These are phyloP conservation scores for Plasmodium gonderi DNA, from an alignment of 169 alveolate genomes.

Conservation along the genomic window DNA sequence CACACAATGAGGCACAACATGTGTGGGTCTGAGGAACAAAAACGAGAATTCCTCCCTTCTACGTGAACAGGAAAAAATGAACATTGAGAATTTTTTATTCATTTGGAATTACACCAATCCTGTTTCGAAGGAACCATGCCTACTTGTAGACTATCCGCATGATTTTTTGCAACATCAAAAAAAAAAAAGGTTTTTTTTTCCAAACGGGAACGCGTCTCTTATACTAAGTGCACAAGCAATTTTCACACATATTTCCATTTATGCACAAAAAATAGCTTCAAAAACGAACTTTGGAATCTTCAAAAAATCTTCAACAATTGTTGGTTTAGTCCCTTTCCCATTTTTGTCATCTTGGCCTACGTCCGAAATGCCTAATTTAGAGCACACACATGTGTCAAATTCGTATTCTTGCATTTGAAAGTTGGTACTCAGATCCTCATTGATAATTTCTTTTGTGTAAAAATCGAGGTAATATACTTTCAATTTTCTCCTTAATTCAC, in stretches of 20 bases:
- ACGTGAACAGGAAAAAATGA: no score
- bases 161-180: no score
- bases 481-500: slow-evolving; percentile 9
- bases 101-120: no score
- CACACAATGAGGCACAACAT: no score
- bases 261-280: slow-evolving; percentile 32
- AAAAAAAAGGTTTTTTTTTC: neutral
- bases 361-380: slow-evolving; percentile 50
- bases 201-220: neutral
- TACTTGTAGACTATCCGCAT: no score
- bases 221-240: neutral
- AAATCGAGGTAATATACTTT: slow-evolving; percentile 36
- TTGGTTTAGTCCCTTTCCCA: neutral
- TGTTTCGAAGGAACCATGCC: no score
- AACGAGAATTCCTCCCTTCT: no score
- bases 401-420: slow-evolving; percentile 30
- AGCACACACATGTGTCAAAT: slow-evolving; percentile 19
- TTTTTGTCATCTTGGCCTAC: neutral
- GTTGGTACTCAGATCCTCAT: slow-evolving; percentile 48
- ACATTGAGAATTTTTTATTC: no score
- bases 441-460: slow-evolving; percentile 43
- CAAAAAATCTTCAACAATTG: neutral
- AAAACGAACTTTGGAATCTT: slow-evolving; percentile 59
- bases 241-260: neutral
- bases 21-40: no score